Percentiles rank a stretch among this genome's conserved stretches.
Evolutionary conservation across 2,329 filamentous ascomycete genomes (phyloP).

Genomic region (Nakataea oryzae): DNA sequence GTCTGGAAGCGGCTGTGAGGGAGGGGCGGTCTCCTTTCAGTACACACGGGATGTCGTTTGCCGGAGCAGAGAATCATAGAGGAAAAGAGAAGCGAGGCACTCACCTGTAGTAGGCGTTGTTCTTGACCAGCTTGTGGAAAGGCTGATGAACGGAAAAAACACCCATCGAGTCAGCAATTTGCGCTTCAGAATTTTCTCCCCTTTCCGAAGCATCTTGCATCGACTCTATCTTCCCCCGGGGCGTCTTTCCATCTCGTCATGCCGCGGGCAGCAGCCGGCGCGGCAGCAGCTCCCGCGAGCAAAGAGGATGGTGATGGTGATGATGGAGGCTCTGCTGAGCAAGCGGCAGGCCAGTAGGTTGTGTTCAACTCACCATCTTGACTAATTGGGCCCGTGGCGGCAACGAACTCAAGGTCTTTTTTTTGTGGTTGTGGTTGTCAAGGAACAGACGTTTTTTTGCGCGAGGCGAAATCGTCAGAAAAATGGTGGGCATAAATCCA

Average conservation of each 20-base stretch:
- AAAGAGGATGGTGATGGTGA: neutral
- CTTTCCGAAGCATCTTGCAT: conserved; percentile 97
- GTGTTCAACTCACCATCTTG: conserved; percentile 58
- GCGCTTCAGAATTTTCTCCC: conserved; percentile 75
- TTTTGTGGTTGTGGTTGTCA: conserved; percentile 20
- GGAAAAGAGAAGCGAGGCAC: conserved; percentile 19
- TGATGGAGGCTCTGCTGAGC: neutral
- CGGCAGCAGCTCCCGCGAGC: neutral
- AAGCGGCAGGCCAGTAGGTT: conserved; percentile 1
- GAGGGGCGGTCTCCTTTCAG: neutral
- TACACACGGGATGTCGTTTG: neutral
- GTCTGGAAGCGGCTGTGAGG: conserved; percentile 84
- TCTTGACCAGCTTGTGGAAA: conserved; percentile 95
- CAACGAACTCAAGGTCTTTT: conserved; percentile 3
- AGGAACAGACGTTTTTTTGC: conserved; percentile 7
- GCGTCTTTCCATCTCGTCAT: conserved; percentile 5
- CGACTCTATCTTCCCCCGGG: conserved; percentile 48
- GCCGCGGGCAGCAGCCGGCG: neutral
- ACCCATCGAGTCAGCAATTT: conserved; percentile 97
- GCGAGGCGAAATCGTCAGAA: conserved; percentile 12
- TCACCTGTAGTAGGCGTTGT: conserved; percentile 97
- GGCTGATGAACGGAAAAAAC: conserved; percentile 43
- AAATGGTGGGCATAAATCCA: conserved; percentile 22
- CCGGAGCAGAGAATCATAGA: neutral
- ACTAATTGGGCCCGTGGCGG: conserved; percentile 37